Base-by-base conservation (phyloP, 106 monocot species). In the Allium fistulosum region DNA sequence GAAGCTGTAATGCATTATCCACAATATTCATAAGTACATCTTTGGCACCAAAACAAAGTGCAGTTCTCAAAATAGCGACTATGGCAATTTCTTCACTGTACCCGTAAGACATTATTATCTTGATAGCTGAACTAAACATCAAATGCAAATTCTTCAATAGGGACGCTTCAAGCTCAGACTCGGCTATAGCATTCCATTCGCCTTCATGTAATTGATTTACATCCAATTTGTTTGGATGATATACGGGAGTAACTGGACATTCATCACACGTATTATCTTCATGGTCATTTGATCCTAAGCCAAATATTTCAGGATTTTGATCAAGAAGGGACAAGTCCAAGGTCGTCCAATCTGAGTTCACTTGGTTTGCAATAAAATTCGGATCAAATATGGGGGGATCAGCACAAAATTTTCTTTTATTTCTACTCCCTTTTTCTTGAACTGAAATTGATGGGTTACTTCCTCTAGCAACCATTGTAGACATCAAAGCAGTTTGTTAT, bases 341-440 rank as follows among this genome's bases (percentile, higher is more conserved):
- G 46, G 63, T 76, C 8, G 69, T 28, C 53, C 67, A 84, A 9
- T 84, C 82, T 13, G 51, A 15, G 16, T 65, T 77, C 4, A 67
- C 48, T 18, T 64, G 68, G 45, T 63, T 58, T 46, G 69, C 26
- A 27, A 82, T 70, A 10, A 61, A 59, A 63, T 62, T 68, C n/a
- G 66, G 74, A 56, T 89, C 88, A 9, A 66, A 16, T 1, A 72
- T 52, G 17, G 65, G 49, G n/a, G 85, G 81, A 62, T 96, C 96
- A 48, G 85, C 86, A 10, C 92, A 75, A 46, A 86, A 92, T 63
- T 97, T 97, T 48, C 96, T 62, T 75, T 97, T 97, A 72, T 92
- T 89, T 52, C 86, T 79, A 64, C 78, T 89, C 8, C 80, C 80
- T 61, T 80, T 86, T 62, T 88, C 92, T 64, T 84, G 86, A 65